Base-by-base conservation (phyloP, 768 basidiomycete species). In the Naematelia aurantialba region DNA sequence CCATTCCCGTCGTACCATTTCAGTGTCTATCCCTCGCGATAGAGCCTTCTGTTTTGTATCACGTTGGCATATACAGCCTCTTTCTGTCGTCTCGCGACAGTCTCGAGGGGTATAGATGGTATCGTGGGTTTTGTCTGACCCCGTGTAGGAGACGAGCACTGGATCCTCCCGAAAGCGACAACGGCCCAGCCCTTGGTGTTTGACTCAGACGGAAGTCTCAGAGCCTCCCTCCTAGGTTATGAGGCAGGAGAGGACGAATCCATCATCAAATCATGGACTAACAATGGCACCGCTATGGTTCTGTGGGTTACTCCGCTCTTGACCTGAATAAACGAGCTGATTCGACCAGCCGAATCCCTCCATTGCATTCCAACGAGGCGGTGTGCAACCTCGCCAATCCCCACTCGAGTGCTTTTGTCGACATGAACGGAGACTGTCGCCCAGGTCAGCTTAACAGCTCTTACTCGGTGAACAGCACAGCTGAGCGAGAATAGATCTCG, bases 391-490 rank as follows among this genome's bases (percentile, higher is more conserved):
- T 91, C n/a, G 83, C 89, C 11, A 85, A 87, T 63, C 93, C 94
- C 4, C 96, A 98, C 72, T 91, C 89, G 72, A 96, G 93, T 76
- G 93, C 92, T 0, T 87, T 92, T 17, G 83, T 98, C 3, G 96
- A 99, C 70, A 79, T 99, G 39, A 85, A 98, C 61, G 96, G 96
- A 12, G 96, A 99, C 75, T 98, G 96, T 75, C 81, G 96, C 2
- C 91, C 93, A 62, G 91, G 91, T 88, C n/a, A 50, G 75, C 52
- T 10, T 17, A n/a, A n/a, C n/a, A n/a, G n/a, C n/a, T 45, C 53
- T 10, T 46, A n/a, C 25, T 12, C 13, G 11, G 50, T 12, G 11
- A 24, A 52, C 17, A 5, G 24, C 22, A 3, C 49, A n/a, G 19
- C 30, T 47, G 31, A 39, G 1, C 22, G 3, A 2, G 0, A 11